Evolutionary conservation across 2,329 filamentous ascomycete genomes (phyloP), one percentile per base, ranked within the genome.

Genomic region (Stagonosporopsis cucurbitacearum): DNA sequence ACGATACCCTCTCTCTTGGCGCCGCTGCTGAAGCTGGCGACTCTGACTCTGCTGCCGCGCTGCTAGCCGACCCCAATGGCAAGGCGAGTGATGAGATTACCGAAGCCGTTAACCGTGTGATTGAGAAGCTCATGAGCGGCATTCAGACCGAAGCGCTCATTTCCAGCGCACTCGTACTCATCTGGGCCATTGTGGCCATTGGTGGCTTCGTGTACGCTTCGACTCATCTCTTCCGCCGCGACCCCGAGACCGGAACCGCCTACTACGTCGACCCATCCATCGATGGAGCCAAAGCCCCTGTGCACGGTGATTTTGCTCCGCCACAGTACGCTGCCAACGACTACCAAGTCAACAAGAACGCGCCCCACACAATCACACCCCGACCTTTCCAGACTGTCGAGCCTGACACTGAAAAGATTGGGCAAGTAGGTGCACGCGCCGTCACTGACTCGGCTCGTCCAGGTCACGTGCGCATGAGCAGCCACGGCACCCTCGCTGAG

Each of bases 1-100:
- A 91, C 66, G 84, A 96, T 72, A 90, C 90, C 1, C 96, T 98
- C 78, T 94, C 91, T 55, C 79, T 88, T 49, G 92, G 93, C 37
- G 90, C 93, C 52, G 79, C 86, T 28, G 81, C 79, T 23, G 81
- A 82, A 65, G 74, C 85, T 42, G 75, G 78, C 54, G 73, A 77
- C 48, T 76, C 77, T 50, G 73, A 78, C 6, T 84, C 84, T 50
- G 85, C 89, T 48, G 84, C 84, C 35, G 84, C 83, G 11, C 95
- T 98, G 74, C 85, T 98, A 43, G 83, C 91, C n/a, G 86, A 88
- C 57, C 88, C 92, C 0, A 87, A 87, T 26, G 85, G 84, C 60
- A 84, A 87, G 53, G 88, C 92, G 7, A 87, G 87, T 35, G 91
- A 97, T 77, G 89, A 93, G 69, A 90, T 98, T 65, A 90, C 88